A percentile compares a stretch with the other conserved stretches of the same genome.
phyloP scores from a whole-genome alignment of 495 filamentous ascomycete genomes.

The Aspergillus wentii region DNA sequence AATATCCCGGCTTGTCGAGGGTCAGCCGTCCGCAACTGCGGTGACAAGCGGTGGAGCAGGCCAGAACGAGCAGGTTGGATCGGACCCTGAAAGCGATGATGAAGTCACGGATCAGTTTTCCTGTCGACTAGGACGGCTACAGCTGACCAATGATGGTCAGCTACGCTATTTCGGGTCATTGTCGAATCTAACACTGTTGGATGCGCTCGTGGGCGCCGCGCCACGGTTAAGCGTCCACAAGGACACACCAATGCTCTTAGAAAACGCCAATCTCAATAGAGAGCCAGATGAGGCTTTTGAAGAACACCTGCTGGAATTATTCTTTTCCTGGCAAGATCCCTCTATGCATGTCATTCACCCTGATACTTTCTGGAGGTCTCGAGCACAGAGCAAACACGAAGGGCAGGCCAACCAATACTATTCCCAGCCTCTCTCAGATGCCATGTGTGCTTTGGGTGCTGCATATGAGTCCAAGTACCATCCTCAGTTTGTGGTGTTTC shows the following conservation, averaged over 20 bases:
- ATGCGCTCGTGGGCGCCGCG: slow-evolving; percentile 2
- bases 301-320: slow-evolving; percentile 29
- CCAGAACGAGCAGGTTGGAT: too few relatives aligned
- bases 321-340: slow-evolving; percentile 35
- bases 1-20: too few relatives aligned
- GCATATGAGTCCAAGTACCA: slow-evolving; percentile 22
- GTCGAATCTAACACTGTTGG: slow-evolving; percentile 18
- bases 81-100: neutral
- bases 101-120: slow-evolving; percentile 6
- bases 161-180: slow-evolving; percentile 19
- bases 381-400: slow-evolving; percentile 9
- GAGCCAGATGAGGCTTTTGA: slow-evolving; percentile 16
- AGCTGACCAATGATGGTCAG: slow-evolving; percentile 15
- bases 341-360: slow-evolving; percentile 24
- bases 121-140: slow-evolving; percentile 5
- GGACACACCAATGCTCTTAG: slow-evolving; percentile 7
- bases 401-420: slow-evolving; percentile 23
- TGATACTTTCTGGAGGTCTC: slow-evolving; percentile 7
- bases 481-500: slow-evolving; percentile 21
- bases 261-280: slow-evolving; percentile 8
- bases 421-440: slow-evolving; percentile 27
- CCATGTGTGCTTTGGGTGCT: slow-evolving; percentile 31
- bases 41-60: too few relatives aligned
- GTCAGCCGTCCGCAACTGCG: too few relatives aligned
- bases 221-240: slow-evolving; percentile 5